phyloP scores from a whole-genome alignment of 2,329 filamentous ascomycete genomes.

The Phyllosticta ampelicida region DNA sequence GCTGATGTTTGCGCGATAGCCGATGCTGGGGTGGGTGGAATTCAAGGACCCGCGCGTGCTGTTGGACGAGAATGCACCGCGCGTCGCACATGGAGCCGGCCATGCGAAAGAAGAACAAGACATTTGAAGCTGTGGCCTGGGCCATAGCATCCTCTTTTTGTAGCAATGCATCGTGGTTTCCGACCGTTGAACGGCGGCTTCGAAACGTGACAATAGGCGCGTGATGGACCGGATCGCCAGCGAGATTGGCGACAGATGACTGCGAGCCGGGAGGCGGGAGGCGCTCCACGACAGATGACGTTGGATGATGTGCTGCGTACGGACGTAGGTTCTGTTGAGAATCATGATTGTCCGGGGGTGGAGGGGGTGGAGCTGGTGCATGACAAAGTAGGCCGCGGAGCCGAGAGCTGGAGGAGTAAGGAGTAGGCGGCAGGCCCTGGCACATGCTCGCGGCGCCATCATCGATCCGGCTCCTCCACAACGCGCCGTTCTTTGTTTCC shows the following conservation, averaged over 20 bases:
- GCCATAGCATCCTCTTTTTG: neutral
- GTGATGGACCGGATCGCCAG: neutral
- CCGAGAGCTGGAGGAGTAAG: too few relatives aligned
- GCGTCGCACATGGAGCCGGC: neutral
- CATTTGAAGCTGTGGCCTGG: neutral
- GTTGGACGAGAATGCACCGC: neutral
- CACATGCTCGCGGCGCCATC: neutral
- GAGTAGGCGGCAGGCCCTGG: neutral
- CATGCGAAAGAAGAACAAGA: neutral
- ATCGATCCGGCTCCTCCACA: neutral
- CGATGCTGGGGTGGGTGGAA: slow-evolving; percentile 4
- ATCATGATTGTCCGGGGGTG: neutral
- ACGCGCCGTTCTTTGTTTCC: neutral
- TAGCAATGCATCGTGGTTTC: neutral
- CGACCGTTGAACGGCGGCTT: too few relatives aligned
- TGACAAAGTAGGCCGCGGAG: too few relatives aligned
- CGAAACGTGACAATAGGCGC: neutral
- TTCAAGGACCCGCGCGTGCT: neutral
- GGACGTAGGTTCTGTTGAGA: neutral
- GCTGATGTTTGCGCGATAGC: slow-evolving; percentile 7
- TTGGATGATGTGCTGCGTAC: neutral
- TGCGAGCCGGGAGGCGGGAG: neutral
- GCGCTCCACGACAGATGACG: neutral
- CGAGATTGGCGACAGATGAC: neutral
- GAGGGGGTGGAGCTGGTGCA: neutral